These are phyloP conservation scores for Coemansia reversa DNA, from an alignment of 192 early-diverging fungal genomes.

Conservation along the genomic window DNA sequence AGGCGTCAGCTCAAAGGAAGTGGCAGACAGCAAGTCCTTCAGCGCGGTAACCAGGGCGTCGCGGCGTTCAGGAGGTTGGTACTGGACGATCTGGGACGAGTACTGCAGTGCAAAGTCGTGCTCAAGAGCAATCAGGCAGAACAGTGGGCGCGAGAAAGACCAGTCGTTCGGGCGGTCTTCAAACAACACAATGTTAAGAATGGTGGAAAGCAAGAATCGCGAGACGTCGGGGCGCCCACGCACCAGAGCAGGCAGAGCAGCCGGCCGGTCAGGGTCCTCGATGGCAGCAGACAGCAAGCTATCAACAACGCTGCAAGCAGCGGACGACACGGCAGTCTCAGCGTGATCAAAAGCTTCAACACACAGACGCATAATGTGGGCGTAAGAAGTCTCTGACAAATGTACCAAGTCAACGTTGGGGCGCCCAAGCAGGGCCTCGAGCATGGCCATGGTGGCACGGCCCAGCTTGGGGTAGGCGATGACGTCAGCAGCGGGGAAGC, in stretches of 20 bases:
- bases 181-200: slow-evolving; percentile 77
- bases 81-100: slow-evolving; percentile 45
- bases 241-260: slow-evolving; percentile 28
- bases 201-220: slow-evolving; percentile 60
- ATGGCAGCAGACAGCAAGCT: slow-evolving; percentile 68
- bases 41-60: slow-evolving; percentile 41
- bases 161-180: slow-evolving; percentile 81
- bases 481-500: slow-evolving; percentile 72
- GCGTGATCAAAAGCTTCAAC: slow-evolving; percentile 68
- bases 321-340: slow-evolving; percentile 59
- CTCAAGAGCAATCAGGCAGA: slow-evolving; percentile 75
- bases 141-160: slow-evolving; percentile 78
- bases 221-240: slow-evolving; percentile 60
- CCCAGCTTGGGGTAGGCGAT: slow-evolving; percentile 62
- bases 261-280: slow-evolving; percentile 41
- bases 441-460: slow-evolving; percentile 58
- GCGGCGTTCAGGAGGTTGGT: slow-evolving; percentile 49
- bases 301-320: slow-evolving; percentile 72
- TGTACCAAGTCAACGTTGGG: slow-evolving; percentile 63
- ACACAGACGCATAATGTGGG: slow-evolving; percentile 72
- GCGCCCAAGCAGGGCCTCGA: slow-evolving; percentile 70
- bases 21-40: slow-evolving; percentile 41
- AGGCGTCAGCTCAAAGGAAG: slow-evolving; percentile 31
- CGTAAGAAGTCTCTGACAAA: slow-evolving; percentile 59
- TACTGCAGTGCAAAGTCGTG: slow-evolving; percentile 58